Base-by-base conservation (phyloP, 116 monocot genomes). In the Dioscorea cayenensis region DNA sequence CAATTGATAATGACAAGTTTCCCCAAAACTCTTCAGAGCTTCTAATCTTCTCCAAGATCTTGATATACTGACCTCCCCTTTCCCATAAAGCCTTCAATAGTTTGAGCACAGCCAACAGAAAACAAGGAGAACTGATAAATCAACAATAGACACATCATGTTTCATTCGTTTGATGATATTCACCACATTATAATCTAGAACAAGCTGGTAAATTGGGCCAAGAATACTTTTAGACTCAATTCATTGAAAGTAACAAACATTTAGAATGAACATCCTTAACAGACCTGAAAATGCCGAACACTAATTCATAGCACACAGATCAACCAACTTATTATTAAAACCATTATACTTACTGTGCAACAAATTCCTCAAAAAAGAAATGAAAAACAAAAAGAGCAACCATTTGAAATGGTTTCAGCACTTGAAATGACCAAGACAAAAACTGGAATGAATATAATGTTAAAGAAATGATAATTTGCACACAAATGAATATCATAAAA, bases 71-170 rank as follows among this genome's bases (percentile, higher is more conserved):
- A 59, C 23, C 48, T 71, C 81, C 84, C 19, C 82, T 78, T 80
- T 99, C 86, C 99, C 99, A 99, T 43, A 99, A 78, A 71, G 89
- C 79, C 73, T 89, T 91, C 21, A 99, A 60, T 25, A 99, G 67
- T n/a, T 81, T 85, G 22, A 99, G 77, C 38, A 87, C 65, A 78
- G 80, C 72, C 21, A 85, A 70, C 49, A 94, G 74, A 38, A 86
- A 63, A 60, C 70, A 67, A 74, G 90, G 92, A 71, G 72, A 64
- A 79, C 90, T 87, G 82, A 17, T 77, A 63, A 70, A 72, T 66
- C 16, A 66, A 28, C 18, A 64, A 18, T 17, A 17, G 18, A 59
- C 59, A 59, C 17, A 16, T 59, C 59, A 59, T 59, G 19, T 59
- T 66, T 66, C 10, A 75, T 19, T 37, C 28, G 1, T 18, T 48